A percentile compares a stretch with the other conserved stretches of the same genome.
These are phyloP conservation scores for Antrodiella citrinella DNA, from an alignment of 768 basidiomycete species.

Conservation along the genomic window DNA sequence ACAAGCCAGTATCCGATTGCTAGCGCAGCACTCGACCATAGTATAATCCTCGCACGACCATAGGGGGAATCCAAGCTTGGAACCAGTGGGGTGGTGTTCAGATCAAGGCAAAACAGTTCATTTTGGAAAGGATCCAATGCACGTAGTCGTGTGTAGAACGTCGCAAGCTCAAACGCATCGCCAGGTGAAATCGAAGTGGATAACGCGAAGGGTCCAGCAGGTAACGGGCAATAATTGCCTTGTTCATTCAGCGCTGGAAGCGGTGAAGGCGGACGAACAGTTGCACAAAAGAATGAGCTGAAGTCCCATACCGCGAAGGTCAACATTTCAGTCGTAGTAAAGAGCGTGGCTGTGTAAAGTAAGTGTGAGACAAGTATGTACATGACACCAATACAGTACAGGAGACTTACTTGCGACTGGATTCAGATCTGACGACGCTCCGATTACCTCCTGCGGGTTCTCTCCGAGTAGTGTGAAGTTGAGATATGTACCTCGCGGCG, in stretches of 20 bases:
- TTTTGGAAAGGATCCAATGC: slow-evolving; percentile 82
- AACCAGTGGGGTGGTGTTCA: slow-evolving; percentile 68
- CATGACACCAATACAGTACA: slow-evolving; percentile 9
- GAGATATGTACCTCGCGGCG: slow-evolving; percentile 37
- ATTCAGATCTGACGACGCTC: slow-evolving; percentile 49
- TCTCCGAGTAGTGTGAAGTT: slow-evolving; percentile 69
- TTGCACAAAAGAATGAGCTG: slow-evolving; percentile 67
- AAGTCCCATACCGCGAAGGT: slow-evolving; percentile 69
- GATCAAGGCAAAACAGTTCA: slow-evolving; percentile 76
- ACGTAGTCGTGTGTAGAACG: slow-evolving; percentile 75
- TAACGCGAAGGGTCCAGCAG: slow-evolving; percentile 75
- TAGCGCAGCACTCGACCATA: slow-evolving; percentile 68
- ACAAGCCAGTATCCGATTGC: slow-evolving; percentile 76
- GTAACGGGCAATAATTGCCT: slow-evolving; percentile 64
- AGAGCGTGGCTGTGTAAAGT: slow-evolving; percentile 60
- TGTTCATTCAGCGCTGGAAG: slow-evolving; percentile 37
- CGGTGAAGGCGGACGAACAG: slow-evolving; percentile 73
- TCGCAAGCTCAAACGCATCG: slow-evolving; percentile 64
- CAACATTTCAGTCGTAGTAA: slow-evolving; percentile 73
- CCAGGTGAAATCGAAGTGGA: slow-evolving; percentile 65
- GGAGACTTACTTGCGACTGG: slow-evolving; percentile 46
- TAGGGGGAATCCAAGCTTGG: slow-evolving; percentile 52
- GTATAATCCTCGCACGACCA: slow-evolving; percentile 56
- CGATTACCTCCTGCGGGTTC: slow-evolving; percentile 50
- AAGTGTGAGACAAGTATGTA: neutral